phyloP scores from a whole-genome alignment of 352 stramenopile species.

The Globisporangium nunn region DNA sequence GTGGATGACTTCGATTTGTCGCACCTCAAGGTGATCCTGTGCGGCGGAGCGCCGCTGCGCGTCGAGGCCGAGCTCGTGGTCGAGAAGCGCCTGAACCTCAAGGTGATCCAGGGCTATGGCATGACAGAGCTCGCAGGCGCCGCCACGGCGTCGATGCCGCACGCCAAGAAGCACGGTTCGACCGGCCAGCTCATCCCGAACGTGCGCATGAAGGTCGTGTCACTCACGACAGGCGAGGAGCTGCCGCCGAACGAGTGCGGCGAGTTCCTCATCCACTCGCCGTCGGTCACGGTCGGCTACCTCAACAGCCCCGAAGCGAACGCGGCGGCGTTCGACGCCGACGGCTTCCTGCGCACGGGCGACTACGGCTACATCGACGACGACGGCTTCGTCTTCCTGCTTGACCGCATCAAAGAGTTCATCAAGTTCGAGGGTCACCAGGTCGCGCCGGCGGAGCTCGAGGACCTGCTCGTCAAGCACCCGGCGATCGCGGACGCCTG shows the following conservation, averaged over 20 bases:
- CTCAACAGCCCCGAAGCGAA: constrained; percentile 84
- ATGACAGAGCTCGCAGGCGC: constrained; percentile 45
- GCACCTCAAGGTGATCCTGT: constrained; percentile 56
- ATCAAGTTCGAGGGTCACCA: constrained; percentile 94
- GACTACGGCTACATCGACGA: constrained; percentile 89
- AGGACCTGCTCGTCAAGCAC: constrained; percentile 83
- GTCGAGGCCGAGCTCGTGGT: constrained; percentile 51
- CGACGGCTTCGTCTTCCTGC: constrained; percentile 89
- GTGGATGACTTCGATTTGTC: constrained; percentile 86
- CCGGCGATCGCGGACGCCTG: constrained; percentile 65
- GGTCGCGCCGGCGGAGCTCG: constrained; percentile 88
- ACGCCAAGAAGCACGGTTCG: background rate
- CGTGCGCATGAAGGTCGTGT: constrained; percentile 41
- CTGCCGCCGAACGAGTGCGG: constrained; percentile 34
- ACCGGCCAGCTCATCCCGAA: constrained; percentile 45
- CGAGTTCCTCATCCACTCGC: constrained; percentile 80
- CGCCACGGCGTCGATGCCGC: constrained; percentile 16
- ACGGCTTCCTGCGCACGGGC: constrained; percentile 84
- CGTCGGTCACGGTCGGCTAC: constrained; percentile 90
- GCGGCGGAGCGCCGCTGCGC: constrained; percentile 77
- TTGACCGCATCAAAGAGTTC: constrained; percentile 91
- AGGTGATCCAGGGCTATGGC: constrained; percentile 37
- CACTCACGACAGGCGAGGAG: constrained; percentile 31
- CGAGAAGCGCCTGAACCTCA: constrained; percentile 43
- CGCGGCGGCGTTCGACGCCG: constrained; percentile 53